phyloP scores from a whole-genome alignment of 345 rosid genomes.

The Boechera retrofracta region DNA sequence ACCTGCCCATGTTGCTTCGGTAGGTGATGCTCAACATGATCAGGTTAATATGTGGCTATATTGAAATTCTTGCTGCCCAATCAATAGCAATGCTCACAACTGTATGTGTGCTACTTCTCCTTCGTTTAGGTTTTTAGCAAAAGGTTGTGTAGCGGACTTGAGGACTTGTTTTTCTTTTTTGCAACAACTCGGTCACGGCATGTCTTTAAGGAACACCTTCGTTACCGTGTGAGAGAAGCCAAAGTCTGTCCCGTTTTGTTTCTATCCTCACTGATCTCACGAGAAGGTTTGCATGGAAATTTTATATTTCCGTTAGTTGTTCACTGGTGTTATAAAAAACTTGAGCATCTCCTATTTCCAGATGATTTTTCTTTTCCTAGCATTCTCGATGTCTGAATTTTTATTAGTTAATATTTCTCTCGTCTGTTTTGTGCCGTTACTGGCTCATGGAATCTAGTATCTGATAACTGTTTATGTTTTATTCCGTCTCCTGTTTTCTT shows the following conservation, averaged over 20 bases:
- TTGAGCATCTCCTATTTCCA: conserved; percentile 19
- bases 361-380: conserved; percentile 15
- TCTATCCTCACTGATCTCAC: conserved; percentile 62
- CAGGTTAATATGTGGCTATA: conserved; percentile 25
- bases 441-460: conserved; percentile 17
- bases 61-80: conserved; percentile 32
- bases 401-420: not conserved
- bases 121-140: conserved; percentile 58
- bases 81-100: conserved; percentile 23
- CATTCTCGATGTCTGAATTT: conserved; percentile 5
- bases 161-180: conserved; percentile 68
- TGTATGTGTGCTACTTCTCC: conserved; percentile 20
- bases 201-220: conserved; percentile 70
- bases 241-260: conserved; percentile 67
- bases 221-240: conserved; percentile 62
- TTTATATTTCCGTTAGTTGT: conserved; percentile 8
- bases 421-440: conserved; percentile 1
- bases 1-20: conserved; percentile 52
- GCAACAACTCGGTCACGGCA: conserved; percentile 59
- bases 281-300: conserved; percentile 60
- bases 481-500: conserved; percentile 27
- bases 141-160: conserved; percentile 50
- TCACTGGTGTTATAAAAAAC: conserved; percentile 4
- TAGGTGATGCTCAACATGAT: conserved; percentile 46
- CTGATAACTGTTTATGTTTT: conserved; percentile 2